Conservation (phyloP, 768 basidiomycete genomes). For the Tricholoma bakamatsutake region DNA sequence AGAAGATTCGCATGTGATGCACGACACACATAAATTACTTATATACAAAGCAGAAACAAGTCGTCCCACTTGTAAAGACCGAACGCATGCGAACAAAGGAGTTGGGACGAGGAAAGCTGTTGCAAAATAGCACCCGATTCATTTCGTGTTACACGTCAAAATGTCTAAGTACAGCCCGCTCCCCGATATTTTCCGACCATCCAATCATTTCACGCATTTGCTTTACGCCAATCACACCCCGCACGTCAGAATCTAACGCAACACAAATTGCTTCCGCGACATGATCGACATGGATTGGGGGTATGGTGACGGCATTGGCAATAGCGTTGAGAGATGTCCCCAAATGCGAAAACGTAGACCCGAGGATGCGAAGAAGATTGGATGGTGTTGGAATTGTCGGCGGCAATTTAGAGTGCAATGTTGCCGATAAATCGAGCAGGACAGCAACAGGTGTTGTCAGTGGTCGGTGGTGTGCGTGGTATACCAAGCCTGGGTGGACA, state of each 20-base stretch:
- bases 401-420: slow-evolving; percentile 58
- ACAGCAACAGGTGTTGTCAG: slow-evolving; percentile 81
- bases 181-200: slow-evolving; percentile 32
- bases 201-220: slow-evolving; percentile 75
- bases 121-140: neutral
- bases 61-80: neutral
- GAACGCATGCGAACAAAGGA: neutral
- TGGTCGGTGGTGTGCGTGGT: slow-evolving; percentile 93
- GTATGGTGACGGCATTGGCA: slow-evolving; percentile 75
- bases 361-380: slow-evolving; percentile 49
- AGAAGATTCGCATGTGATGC: neutral
- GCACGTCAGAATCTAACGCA: slow-evolving; percentile 42
- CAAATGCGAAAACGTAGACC: slow-evolving; percentile 27
- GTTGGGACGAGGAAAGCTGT: neutral
- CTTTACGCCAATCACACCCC: slow-evolving; percentile 62
- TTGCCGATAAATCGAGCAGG: slow-evolving; percentile 74
- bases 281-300: slow-evolving; percentile 94
- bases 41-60: neutral
- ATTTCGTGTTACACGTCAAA: neutral
- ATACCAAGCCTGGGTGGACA: slow-evolving; percentile 70
- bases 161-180: neutral
- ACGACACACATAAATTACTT: neutral
- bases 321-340: slow-evolving; percentile 45
- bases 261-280: slow-evolving; percentile 81
- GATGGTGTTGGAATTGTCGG: slow-evolving; percentile 59